Base-by-base conservation (phyloP, 192 early-diverging fungal genomes). In the Radiomyces spectabilis region DNA sequence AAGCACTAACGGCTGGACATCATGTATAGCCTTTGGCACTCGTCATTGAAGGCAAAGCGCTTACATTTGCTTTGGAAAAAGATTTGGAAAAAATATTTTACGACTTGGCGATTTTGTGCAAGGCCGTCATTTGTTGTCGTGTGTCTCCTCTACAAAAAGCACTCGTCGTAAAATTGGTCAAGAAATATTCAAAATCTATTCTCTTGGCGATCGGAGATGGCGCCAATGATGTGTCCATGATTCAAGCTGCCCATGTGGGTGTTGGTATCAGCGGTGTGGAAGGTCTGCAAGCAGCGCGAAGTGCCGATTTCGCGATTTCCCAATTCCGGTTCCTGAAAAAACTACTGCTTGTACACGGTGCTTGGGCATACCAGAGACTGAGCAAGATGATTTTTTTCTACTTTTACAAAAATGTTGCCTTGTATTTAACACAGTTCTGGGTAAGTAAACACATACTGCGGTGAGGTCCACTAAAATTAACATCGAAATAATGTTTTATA, bases 121-220 rank as follows among this genome's bases (percentile, higher is more conserved):
- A 92, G 53, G 91, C 93, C 4, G 94, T 97, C 3, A 82, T 97
- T n/a, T 97, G 94, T 70, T 97, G 94, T 56, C 91, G 94, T 50
- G 94, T 97, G 25, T 92, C 91, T n/a, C 94, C 94, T 12, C 67
- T 97, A 35, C 94, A 97, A 69, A 97, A 97, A 69, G 93, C 94
- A 0, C 68, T 95, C 38, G 92, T 97, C 2, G 94, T 97, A 27
- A 93, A 94, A 69, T 71, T 95, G 32, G 94, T 97, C 21, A 93
- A 91, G 63, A 92, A 91, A 38, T 84, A 87, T 42, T 73, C 83
- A 13, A 84, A 86, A 56, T 83, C 87, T 18, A 83, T 97, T 41
- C 76, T 91, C 24, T 76, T 97, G 24, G 92, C 94, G 3, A 97
- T 97, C 66, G 94, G 94, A 42, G 94, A 97, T 62, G 94, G 94